Conservation (phyloP, 2,329 filamentous ascomycete genomes). For the Fusarium metavorans region DNA sequence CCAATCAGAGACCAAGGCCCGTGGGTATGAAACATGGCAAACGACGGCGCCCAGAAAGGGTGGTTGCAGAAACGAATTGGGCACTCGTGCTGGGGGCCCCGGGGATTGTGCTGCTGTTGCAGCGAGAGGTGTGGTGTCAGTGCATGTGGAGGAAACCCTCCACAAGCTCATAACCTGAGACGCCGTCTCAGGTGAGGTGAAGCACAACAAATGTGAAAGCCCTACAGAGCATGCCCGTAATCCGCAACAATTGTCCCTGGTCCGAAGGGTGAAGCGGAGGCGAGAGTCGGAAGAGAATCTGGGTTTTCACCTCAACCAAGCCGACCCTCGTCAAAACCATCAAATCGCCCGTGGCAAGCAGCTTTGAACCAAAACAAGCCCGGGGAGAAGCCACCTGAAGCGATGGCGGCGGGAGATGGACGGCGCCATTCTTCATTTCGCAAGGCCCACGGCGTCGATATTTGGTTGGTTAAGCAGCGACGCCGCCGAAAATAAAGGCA, state of each 20-base stretch:
- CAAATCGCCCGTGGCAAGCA: conserved; percentile 15
- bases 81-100: conserved; percentile 11
- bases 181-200: conserved; percentile 51
- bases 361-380: conserved; percentile 30
- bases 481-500: conserved; percentile 13
- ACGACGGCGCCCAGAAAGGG: conserved; percentile 38
- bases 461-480: conserved; percentile 18
- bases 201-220: conserved; percentile 25
- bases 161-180: conserved; percentile 49
- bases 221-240: conserved; percentile 1
- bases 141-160: conserved; percentile 39
- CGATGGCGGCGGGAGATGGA: conserved; percentile 37
- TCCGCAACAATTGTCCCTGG: background rate
- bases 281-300: conserved; percentile 8
- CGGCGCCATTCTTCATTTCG: conserved; percentile 34
- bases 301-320: background rate
- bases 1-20: conserved; percentile 27
- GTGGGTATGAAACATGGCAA: conserved; percentile 38
- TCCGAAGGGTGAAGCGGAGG: conserved; percentile 10
- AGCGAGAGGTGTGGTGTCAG: conserved; percentile 35
- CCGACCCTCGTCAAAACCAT: background rate
- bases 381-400: conserved; percentile 28
- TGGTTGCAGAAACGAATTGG: conserved; percentile 33
- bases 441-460: conserved; percentile 26
- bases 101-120: conserved; percentile 18